Evolutionary conservation across 1,284 basidiomycete species (phyloP).

Genomic region (Trametes sp.): DNA sequence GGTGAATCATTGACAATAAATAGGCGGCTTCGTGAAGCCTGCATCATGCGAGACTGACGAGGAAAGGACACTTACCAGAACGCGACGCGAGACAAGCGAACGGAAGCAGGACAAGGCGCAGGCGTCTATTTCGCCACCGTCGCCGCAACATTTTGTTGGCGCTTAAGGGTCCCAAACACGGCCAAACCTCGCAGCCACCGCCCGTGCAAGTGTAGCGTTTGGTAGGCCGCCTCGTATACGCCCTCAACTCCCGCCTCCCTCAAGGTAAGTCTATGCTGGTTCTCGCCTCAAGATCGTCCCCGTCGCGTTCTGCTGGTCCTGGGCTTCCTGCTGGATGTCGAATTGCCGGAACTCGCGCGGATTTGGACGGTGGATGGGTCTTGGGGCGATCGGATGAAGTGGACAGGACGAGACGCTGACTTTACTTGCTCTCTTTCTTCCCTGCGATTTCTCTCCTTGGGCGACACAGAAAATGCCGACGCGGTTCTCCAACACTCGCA

Average conservation of each 20-base stretch:
- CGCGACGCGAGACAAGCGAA: slow-evolving; percentile 16
- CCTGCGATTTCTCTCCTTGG: background rate
- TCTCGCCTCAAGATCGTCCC: slow-evolving; percentile 34
- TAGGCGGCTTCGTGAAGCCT: slow-evolving; percentile 53
- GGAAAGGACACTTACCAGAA: slow-evolving; percentile 30
- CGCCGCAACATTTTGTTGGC: slow-evolving; percentile 33
- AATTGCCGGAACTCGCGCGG: slow-evolving; percentile 33
- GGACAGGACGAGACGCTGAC: slow-evolving; percentile 30
- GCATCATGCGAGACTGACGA: slow-evolving; percentile 50
- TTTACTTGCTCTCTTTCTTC: slow-evolving; percentile 6
- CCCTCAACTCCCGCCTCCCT: slow-evolving; percentile 53
- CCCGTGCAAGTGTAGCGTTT: slow-evolving; percentile 26
- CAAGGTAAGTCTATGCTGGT: slow-evolving; percentile 64
- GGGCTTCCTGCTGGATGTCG: slow-evolving; percentile 41
- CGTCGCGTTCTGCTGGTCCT: slow-evolving; percentile 32
- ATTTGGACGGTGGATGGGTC: slow-evolving; percentile 59
- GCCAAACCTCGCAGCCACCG: slow-evolving; percentile 37
- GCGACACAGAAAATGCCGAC: slow-evolving; percentile 85
- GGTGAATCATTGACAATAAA: slow-evolving; percentile 76
- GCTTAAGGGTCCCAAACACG: slow-evolving; percentile 47
- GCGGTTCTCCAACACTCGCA: slow-evolving; percentile 94
- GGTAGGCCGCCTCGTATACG: slow-evolving; percentile 28
- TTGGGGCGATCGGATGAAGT: slow-evolving; percentile 41
- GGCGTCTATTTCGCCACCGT: slow-evolving; percentile 10
- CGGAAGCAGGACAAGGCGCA: slow-evolving; percentile 21